Percentiles rank a stretch among this genome's conserved stretches.
phyloP scores from a whole-genome alignment of 2,329 filamentous ascomycete species.

The Botrytis squamosa region DNA sequence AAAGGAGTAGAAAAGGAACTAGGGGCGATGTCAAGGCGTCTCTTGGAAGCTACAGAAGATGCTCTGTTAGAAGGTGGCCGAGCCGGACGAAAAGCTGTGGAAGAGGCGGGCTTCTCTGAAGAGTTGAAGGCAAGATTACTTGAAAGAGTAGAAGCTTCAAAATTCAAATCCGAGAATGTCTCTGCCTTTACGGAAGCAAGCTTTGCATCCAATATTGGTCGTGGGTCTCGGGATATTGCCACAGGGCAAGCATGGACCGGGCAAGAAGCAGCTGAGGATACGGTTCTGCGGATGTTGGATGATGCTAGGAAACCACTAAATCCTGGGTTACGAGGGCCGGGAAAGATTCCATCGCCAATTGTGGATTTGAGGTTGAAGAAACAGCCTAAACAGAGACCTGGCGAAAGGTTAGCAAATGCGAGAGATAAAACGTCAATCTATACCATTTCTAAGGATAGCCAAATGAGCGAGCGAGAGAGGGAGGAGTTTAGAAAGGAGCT shows the following conservation, averaged over 20 bases:
- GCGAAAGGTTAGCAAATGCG: constrained; percentile 53
- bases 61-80: constrained; percentile 57
- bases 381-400: constrained; percentile 43
- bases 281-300: constrained; percentile 79
- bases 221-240: constrained; percentile 67
- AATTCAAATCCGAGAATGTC: constrained; percentile 52
- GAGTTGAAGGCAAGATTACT: constrained; percentile 60
- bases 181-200: constrained; percentile 50
- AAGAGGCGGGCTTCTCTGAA: constrained; percentile 63
- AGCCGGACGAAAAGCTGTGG: constrained; percentile 57
- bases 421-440: constrained; percentile 58
- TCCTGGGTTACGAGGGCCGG: constrained; percentile 48
- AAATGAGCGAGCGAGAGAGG: constrained; percentile 68
- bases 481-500: constrained; percentile 71
- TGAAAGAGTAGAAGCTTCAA: constrained; percentile 54
- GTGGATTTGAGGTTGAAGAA: constrained; percentile 54
- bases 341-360: constrained; percentile 45
- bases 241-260: constrained; percentile 74
- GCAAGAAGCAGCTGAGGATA: constrained; percentile 69
- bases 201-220: constrained; percentile 58
- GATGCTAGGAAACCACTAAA: constrained; percentile 72
- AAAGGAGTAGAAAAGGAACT: constrained; percentile 23
- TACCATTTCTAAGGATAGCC: constrained; percentile 50
- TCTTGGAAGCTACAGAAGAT: constrained; percentile 63
- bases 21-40: constrained; percentile 52